Evolutionary conservation across 345 rosid genomes (phyloP).

Genomic region (Reutealis trisperma): DNA sequence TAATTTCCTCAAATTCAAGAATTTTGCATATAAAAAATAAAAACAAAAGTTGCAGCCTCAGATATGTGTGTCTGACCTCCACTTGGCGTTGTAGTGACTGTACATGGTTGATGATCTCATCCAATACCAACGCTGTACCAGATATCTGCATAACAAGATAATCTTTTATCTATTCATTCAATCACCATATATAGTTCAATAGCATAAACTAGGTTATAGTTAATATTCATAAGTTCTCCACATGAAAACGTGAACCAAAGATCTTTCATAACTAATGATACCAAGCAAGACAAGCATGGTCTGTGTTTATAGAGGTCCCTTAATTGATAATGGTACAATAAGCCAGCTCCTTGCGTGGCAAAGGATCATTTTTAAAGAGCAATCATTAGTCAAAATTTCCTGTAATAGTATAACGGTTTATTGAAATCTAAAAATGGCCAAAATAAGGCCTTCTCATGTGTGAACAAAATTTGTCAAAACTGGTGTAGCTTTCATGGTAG

Average conservation of each 20-base stretch:
- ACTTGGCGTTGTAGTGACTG: conserved; percentile 92
- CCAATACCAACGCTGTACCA: conserved; percentile 91
- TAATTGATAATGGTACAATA: not conserved
- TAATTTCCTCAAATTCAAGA: not conserved
- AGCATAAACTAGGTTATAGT: not conserved
- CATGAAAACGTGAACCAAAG: not conserved
- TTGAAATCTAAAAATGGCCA: not conserved
- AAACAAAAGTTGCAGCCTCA: not conserved
- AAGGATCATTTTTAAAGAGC: not conserved
- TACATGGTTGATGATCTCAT: conserved; percentile 95
- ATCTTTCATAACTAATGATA: not conserved
- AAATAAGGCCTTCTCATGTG: not conserved
- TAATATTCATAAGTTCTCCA: not conserved
- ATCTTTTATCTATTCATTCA: not conserved
- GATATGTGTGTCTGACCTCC: conserved; percentile 67
- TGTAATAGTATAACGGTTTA: not conserved
- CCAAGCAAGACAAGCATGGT: not conserved
- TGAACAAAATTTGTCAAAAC: not conserved
- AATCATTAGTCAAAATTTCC: not conserved
- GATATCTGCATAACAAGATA: conserved; percentile 56
- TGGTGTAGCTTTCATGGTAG: not conserved
- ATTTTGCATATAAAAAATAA: not conserved
- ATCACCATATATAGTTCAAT: not conserved
- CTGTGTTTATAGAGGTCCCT: not conserved
- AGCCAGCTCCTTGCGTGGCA: not conserved